A percentile compares a stretch with the other conserved stretches of the same genome.
phyloP scores from a whole-genome alignment of 83 land plant genomes.

The Picea abies region DNA sequence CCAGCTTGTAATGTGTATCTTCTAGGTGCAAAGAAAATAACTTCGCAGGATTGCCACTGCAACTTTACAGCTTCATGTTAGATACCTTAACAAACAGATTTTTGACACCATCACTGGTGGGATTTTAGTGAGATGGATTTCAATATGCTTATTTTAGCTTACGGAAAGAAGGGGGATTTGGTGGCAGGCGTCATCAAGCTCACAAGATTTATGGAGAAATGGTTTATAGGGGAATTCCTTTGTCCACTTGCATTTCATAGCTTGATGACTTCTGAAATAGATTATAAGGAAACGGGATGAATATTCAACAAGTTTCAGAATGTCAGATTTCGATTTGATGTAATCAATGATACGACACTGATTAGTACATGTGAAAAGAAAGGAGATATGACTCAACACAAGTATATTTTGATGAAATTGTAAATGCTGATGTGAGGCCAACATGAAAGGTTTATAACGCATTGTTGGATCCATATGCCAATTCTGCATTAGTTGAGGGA shows the following conservation, averaged over 20 bases:
- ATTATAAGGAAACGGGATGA: not conserved
- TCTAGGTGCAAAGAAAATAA: too few relatives aligned
- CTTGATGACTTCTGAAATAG: too few relatives aligned
- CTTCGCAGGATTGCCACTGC: too few relatives aligned
- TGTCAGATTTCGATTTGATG: slow-evolving; percentile 80
- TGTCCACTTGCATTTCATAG: too few relatives aligned
- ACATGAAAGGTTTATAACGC: slow-evolving; percentile 75
- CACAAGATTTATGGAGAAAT: too few relatives aligned
- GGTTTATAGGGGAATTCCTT: too few relatives aligned
- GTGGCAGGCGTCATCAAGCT: slow-evolving; percentile 29
- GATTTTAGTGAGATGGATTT: slow-evolving; percentile 68
- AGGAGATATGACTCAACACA: slow-evolving; percentile 84
- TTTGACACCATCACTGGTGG: slow-evolving; percentile 63
- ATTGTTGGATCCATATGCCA: slow-evolving; percentile 90
- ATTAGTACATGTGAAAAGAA: slow-evolving; percentile 86
- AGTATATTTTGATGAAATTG: slow-evolving; percentile 86
- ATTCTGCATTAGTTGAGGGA: slow-evolving; percentile 80
- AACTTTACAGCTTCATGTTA: too few relatives aligned
- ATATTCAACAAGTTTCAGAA: slow-evolving; percentile 64
- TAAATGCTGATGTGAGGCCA: slow-evolving; percentile 84
- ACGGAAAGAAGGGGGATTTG: slow-evolving; percentile 65
- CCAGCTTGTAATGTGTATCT: too few relatives aligned
- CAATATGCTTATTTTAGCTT: slow-evolving; percentile 68
- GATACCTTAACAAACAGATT: too few relatives aligned
- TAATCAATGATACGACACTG: slow-evolving; percentile 74